phyloP scores from a whole-genome alignment of 164 flowering plant species.

The Macadamia tetraphylla region DNA sequence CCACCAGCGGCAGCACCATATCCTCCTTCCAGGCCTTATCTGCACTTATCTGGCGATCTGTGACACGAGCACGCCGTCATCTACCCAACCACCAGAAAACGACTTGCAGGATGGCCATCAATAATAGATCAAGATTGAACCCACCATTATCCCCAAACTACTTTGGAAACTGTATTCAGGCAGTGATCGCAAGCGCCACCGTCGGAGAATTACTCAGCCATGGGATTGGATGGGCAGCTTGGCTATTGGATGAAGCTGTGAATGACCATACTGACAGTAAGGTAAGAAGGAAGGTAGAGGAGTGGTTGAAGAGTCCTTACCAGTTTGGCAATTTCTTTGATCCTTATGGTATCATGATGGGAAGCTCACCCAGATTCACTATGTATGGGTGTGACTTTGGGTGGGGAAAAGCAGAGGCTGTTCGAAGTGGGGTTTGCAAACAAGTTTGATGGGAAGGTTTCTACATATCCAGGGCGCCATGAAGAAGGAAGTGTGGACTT shows the following conservation, averaged over 20 bases:
- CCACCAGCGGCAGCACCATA: constrained; percentile 22
- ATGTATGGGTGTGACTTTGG: neutral
- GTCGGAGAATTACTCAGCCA: constrained; percentile 34
- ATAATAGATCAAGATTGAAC: constrained; percentile 29
- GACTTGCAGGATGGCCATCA: constrained; percentile 1
- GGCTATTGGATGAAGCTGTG: constrained; percentile 8
- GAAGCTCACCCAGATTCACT: constrained; percentile 24
- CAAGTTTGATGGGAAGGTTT: too few species aligned
- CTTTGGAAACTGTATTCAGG: too few species aligned
- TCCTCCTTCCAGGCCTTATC: constrained; percentile 55
- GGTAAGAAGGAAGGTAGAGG: constrained; percentile 1
- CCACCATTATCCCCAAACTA: constrained; percentile 27
- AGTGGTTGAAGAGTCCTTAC: constrained; percentile 8
- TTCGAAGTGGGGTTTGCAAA: too few species aligned
- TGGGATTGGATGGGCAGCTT: constrained; percentile 21
- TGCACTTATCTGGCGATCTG: constrained; percentile 47
- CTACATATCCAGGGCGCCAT: too few species aligned
- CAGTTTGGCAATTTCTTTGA: neutral
- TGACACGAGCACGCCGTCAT: constrained; percentile 32
- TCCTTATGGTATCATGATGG: neutral
- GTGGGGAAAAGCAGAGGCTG: too few species aligned
- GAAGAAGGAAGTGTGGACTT: too few species aligned
- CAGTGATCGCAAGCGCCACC: constrained; percentile 3
- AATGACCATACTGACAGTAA: constrained; percentile 1
- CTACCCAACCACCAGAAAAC: constrained; percentile 21